phyloP scores from a whole-genome alignment of 2,329 filamentous ascomycete genomes.

The Arthroderma sp. region DNA sequence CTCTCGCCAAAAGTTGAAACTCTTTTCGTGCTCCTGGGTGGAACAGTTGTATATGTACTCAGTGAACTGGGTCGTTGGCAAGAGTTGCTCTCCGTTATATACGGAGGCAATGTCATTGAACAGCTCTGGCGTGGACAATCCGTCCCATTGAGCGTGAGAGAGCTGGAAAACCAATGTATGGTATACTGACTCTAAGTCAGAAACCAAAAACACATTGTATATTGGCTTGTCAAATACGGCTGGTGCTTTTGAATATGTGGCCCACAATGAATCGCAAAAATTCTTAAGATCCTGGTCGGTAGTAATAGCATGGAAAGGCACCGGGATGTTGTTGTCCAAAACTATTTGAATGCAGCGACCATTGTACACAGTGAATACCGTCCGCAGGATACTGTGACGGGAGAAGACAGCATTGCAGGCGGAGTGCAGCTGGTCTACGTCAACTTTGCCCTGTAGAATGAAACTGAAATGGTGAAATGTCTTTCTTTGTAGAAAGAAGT shows the following conservation, averaged over 20 bases:
- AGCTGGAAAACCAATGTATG: conserved; percentile 37
- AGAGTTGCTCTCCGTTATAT: conserved; percentile 20
- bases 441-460: not conserved
- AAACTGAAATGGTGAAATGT: not conserved
- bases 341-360: conserved; percentile 2
- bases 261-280: not conserved
- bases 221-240: not conserved
- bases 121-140: conserved; percentile 44
- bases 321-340: not conserved
- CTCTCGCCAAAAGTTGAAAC: conserved; percentile 43
- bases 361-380: not conserved
- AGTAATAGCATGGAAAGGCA: not conserved
- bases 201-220: not conserved
- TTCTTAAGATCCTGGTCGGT: conserved; percentile 25
- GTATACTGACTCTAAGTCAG: not conserved
- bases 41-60: not conserved
- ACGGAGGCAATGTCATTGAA: conserved; percentile 41
- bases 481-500: conserved; percentile 1
- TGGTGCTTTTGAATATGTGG: not conserved
- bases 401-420: conserved; percentile 1
- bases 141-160: conserved; percentile 51
- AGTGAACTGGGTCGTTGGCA: conserved; percentile 20
- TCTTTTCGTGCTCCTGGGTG: conserved; percentile 10
- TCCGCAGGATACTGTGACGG: conserved; percentile 3
- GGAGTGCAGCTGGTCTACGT: not conserved